Evolutionary conservation across 2,329 filamentous ascomycete species (phyloP).

Genomic region (Biscogniauxia mediterranea): DNA sequence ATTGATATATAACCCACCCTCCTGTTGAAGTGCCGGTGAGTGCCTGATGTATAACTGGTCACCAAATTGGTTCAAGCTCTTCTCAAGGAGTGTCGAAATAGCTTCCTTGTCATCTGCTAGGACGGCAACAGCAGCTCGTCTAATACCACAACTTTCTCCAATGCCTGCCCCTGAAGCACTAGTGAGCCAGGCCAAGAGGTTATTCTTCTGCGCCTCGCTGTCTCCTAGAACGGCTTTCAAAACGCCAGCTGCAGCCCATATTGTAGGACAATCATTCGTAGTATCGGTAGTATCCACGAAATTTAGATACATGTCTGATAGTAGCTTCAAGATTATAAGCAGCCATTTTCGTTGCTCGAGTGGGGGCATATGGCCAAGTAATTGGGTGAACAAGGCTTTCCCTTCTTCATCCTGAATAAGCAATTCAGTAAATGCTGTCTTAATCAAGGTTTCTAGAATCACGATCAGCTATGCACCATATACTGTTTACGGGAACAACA

Average conservation of each 20-base stretch:
- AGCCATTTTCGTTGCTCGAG: slow-evolving; percentile 46
- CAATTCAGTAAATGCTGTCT: slow-evolving; percentile 24
- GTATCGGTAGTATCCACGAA: slow-evolving; percentile 33
- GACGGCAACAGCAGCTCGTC: slow-evolving; percentile 62
- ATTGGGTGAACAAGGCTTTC: slow-evolving; percentile 27
- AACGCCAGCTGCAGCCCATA: slow-evolving; percentile 60
- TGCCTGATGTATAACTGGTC: slow-evolving; percentile 87
- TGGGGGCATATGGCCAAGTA: slow-evolving; percentile 38
- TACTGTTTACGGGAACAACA: slow-evolving; percentile 15
- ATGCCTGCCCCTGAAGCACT: slow-evolving; percentile 62
- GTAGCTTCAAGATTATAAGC: slow-evolving; percentile 38
- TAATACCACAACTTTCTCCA: slow-evolving; percentile 62
- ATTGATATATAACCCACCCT: slow-evolving; percentile 57
- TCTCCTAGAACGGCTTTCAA: slow-evolving; percentile 49
- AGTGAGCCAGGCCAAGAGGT: slow-evolving; percentile 65
- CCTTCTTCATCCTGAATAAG: slow-evolving; percentile 22
- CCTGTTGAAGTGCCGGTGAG: slow-evolving; percentile 80
- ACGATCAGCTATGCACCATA: slow-evolving; percentile 2
- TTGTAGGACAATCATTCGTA: slow-evolving; percentile 31
- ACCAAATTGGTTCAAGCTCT: slow-evolving; percentile 71
- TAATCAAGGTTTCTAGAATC: slow-evolving; percentile 41
- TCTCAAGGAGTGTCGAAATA: slow-evolving; percentile 61
- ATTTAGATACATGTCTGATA: slow-evolving; percentile 46
- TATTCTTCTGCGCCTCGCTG: slow-evolving; percentile 47
- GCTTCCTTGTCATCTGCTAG: slow-evolving; percentile 51